Evolutionary conservation across 2,329 filamentous ascomycete species (phyloP), one percentile per base, ranked within the genome.

Genomic region (Xylogone sp.): DNA sequence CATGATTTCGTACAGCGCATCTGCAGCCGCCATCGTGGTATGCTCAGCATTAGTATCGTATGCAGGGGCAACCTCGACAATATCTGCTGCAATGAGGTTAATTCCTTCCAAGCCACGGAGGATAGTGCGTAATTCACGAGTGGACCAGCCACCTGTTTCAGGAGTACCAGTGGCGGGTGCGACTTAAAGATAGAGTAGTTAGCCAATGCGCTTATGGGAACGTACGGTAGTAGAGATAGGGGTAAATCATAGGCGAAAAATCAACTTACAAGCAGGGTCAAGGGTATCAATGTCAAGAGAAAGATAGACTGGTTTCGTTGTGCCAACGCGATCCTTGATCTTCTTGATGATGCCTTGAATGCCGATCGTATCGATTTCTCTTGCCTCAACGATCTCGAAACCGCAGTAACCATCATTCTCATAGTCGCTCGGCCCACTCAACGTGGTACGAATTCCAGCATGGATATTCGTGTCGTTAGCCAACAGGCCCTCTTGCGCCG

Each of bases 271-370:
- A 4, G 88, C 88, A 7, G 91, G 90, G 65, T 96, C 90, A 3
- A 96, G 75, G 0, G 89, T 91, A 64, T 96, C 90, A 61, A 96
- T 96, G 64, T 96, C 91, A 45, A 95, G 85, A 6, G 83, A 88
- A 27, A 95, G 71, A 65, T 95, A 95, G 0, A 94, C 87, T 0
- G 89, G 89, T 54, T 83, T 84, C 49, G 78, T 76, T 20, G 84
- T 86, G 8, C 88, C 88, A 18, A 95, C 87, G 21, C 88, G 77
- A 3, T 89, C 83, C 43, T 82, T 72, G 63, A 95, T 94, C 66
- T 82, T 85, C 69, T 87, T 82, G 66, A 93, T 87, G 65, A 95
- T 92, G 3, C 89, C 89, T 0, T 82, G 79, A 22, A 79, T 81
- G 22, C 84, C 84, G 53, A 87, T 85, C 7, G 76, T 83, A 64